Evolutionary conservation across 176 grass and related monocot genomes (phyloP).

Genomic region (Oryza officinalis): DNA sequence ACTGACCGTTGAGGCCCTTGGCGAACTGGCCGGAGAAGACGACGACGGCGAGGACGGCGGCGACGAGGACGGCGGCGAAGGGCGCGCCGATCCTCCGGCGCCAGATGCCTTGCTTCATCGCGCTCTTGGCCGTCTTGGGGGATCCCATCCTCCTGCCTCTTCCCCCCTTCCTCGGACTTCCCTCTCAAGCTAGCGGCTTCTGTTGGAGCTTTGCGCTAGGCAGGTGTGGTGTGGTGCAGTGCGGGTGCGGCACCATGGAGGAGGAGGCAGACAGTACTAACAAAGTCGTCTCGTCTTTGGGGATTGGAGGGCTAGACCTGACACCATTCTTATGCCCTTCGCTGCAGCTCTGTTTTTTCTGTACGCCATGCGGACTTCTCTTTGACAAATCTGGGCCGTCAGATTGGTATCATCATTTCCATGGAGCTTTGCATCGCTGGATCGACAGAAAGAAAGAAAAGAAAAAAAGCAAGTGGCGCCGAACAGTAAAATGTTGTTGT

Average conservation of each 20-base stretch:
- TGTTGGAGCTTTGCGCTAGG: not conserved
- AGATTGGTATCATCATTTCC: too few species aligned
- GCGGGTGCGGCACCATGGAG: not conserved
- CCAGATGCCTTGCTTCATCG: slow-evolving; percentile 35
- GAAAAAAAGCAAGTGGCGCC: too few species aligned
- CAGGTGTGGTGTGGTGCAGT: not conserved
- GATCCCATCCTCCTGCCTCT: slow-evolving; percentile 40
- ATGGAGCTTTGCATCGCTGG: too few species aligned
- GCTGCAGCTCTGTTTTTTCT: not conserved
- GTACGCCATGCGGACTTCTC: not conserved
- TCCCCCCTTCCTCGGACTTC: not conserved
- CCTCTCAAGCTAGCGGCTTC: not conserved
- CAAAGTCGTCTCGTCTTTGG: not conserved
- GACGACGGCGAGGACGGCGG: slow-evolving; percentile 26
- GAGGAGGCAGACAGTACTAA: not conserved
- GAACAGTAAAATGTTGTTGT: too few species aligned
- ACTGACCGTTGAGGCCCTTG: slow-evolving; percentile 31
- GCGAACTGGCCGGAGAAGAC: slow-evolving; percentile 38
- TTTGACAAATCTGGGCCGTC: too few species aligned
- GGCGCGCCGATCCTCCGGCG: slow-evolving; percentile 36
- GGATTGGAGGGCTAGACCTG: not conserved
- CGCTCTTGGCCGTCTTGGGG: slow-evolving; percentile 39
- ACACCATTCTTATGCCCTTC: not conserved
- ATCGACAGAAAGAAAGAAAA: too few species aligned
- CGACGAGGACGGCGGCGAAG: slow-evolving; percentile 28